phyloP scores from a whole-genome alignment of 2,329 filamentous ascomycete genomes.

The Exserohilum rostratum region DNA sequence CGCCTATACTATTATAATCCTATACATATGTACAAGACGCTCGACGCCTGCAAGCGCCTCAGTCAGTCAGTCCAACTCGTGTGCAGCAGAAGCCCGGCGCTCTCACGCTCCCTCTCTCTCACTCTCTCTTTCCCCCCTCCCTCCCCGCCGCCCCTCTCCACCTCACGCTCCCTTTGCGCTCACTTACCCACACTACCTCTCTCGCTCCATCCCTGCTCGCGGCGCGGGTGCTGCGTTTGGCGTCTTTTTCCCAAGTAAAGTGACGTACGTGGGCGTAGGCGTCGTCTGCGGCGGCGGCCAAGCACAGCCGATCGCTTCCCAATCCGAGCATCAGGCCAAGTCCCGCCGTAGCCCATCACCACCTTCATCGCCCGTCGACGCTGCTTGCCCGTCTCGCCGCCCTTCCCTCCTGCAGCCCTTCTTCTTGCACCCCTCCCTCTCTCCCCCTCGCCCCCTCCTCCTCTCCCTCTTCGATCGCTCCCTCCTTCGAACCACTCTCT shows the following conservation, averaged over 20 bases:
- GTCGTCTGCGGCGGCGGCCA: slow-evolving; percentile 30
- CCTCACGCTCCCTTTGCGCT: too few species aligned
- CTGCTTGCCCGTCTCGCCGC: slow-evolving; percentile 20
- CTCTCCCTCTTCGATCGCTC: slow-evolving; percentile 42
- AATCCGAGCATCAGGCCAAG: slow-evolving; percentile 24
- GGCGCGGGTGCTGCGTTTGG: slow-evolving; percentile 23
- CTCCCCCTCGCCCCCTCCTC: slow-evolving; percentile 23
- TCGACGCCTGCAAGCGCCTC: slow-evolving; percentile 11
- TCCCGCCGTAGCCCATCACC: slow-evolving; percentile 27
- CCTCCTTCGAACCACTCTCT: slow-evolving; percentile 48
- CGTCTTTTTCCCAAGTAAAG: slow-evolving; percentile 17
- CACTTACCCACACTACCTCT: too few species aligned
- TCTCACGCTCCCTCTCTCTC: slow-evolving; percentile 8
- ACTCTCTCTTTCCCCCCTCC: background rate
- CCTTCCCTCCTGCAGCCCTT: slow-evolving; percentile 14
- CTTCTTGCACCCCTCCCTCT: background rate
- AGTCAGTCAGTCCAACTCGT: slow-evolving; percentile 9
- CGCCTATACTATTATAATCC: too few species aligned
- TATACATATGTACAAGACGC: slow-evolving; percentile 7
- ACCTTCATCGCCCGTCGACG: slow-evolving; percentile 19
- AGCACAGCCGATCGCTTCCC: slow-evolving; percentile 35
- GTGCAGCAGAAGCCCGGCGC: slow-evolving; percentile 1
- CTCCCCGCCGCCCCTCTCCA: too few species aligned
- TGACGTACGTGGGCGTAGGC: slow-evolving; percentile 37
- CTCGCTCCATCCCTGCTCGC: background rate